Evolutionary conservation across 371 early-diverging fungal genomes (phyloP).

Genomic region (Lichtheimia ramosa): DNA sequence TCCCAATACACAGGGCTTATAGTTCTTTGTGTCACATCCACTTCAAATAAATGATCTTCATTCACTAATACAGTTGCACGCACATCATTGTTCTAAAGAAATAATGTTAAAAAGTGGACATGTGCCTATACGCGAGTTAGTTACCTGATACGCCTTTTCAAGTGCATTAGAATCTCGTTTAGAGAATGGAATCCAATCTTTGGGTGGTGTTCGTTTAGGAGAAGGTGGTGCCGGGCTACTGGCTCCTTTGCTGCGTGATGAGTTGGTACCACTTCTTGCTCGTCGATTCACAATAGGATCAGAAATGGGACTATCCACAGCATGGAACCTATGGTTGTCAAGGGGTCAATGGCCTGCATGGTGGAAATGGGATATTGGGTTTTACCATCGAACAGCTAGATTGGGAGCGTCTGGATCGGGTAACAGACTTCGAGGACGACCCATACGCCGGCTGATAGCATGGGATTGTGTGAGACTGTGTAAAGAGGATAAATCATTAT

Average conservation of each 20-base stretch:
- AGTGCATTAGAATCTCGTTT: slow-evolving; percentile 58
- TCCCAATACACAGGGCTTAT: slow-evolving; percentile 84
- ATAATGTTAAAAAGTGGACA: neutral
- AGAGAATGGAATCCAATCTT: slow-evolving; percentile 66
- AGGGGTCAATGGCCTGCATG: too few species aligned
- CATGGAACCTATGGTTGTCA: slow-evolving; percentile 30
- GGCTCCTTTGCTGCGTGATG: neutral
- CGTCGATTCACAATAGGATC: slow-evolving; percentile 23
- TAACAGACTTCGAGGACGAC: slow-evolving; percentile 19
- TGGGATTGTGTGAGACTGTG: slow-evolving; percentile 2
- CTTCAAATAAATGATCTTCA: slow-evolving; percentile 82
- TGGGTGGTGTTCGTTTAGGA: slow-evolving; percentile 18
- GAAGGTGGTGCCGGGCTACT: slow-evolving; percentile 3
- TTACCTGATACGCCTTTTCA: slow-evolving; percentile 56
- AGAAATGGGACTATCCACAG: slow-evolving; percentile 20
- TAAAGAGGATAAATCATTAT: neutral
- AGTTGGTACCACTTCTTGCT: slow-evolving; percentile 5
- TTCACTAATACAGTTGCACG: slow-evolving; percentile 51
- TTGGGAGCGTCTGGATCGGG: slow-evolving; percentile 23
- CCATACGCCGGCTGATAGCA: slow-evolving; percentile 7
- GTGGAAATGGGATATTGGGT: neutral
- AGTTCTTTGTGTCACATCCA: slow-evolving; percentile 67
- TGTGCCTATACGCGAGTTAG: neutral
- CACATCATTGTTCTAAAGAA: slow-evolving; percentile 19
- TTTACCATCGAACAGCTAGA: slow-evolving; percentile 20